Base-by-base conservation (phyloP, 2,329 filamentous ascomycete genomes). In the Fusarium oligoseptatum region DNA sequence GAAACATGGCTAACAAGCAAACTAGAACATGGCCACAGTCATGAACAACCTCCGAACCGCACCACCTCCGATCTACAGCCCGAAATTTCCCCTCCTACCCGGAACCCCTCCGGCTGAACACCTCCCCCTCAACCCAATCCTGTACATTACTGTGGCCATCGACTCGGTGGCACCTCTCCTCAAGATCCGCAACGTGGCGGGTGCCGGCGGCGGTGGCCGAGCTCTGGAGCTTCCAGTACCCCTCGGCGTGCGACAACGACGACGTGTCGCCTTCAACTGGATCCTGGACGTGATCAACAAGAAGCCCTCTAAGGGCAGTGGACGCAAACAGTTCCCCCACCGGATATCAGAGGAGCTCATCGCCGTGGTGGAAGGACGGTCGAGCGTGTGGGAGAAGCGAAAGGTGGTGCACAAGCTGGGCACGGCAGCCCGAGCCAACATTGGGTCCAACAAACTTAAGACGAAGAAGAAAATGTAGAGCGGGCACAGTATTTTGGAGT, bases 141-240 rank as follows among this genome's bases (percentile, higher is more conserved):
- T 94, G 64, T 99, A 98, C 85, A 92, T 99, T 57, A 94, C 93
- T 14, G 88, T 97, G 36, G 95, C 95, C 36, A 92, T 99, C 79
- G 97, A 99, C 87, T 97, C 94, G 11, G 93, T 99, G 27, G 94
- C 95, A 2, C 97, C 97, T 11, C 89, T 99, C 17, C 87, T 99
- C 80, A 92, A 93, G 76, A 92, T 99, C 80, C 90, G 92, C 64
- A 89, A 89, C 71, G 89, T 95, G 78, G 91, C 91, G 79, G 95
- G 95, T 76, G 90, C 93, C 39, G 94, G 93, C 1, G 96, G 96
- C 84, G 97, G 97, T 86, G 97, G 97, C 83, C 89, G 91, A 39
- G 90, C 94, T 14, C 89, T 98, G 68, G 94, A 96, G 66, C 89
- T 98, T 39, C 97, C 97, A 0, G 87, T 92, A 24, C 96, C 97